Evolutionary conservation across 176 grass and related monocot species (phyloP).

Genomic region (Eleusine indica): DNA sequence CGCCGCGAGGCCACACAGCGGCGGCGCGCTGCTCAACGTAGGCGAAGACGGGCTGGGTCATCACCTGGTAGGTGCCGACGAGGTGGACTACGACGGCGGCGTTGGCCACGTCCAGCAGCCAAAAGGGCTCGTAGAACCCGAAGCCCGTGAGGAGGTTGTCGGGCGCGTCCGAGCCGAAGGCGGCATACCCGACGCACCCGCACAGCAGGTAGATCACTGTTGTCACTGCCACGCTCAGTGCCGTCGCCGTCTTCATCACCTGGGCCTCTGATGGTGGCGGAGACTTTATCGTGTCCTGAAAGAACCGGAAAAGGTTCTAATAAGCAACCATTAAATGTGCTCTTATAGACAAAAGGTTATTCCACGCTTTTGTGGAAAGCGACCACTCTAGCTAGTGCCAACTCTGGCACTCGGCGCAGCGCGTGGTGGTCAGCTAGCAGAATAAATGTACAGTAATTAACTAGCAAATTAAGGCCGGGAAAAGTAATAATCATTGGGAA

Average conservation of each 20-base stretch:
- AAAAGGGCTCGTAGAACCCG: conserved; percentile 86
- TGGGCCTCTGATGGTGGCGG: conserved; percentile 65
- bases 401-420: too few species aligned
- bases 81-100: conserved; percentile 73
- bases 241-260: conserved; percentile 76
- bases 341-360: too few species aligned
- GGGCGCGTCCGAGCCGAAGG: conserved; percentile 58
- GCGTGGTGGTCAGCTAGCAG: too few species aligned
- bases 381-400: too few species aligned
- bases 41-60: conserved; percentile 68
- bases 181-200: conserved; percentile 74
- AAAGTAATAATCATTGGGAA: not conserved
- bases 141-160: conserved; percentile 80
- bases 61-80: conserved; percentile 71
- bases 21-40: conserved; percentile 58
- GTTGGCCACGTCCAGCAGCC: conserved; percentile 77
- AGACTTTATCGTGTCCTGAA: conserved; percentile 63
- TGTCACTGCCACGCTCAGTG: conserved; percentile 54
- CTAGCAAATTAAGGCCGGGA: too few species aligned
- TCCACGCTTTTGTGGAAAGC: too few species aligned
- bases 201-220: conserved; percentile 74
- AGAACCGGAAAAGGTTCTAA: too few species aligned
- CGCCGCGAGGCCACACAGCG: conserved; percentile 46
- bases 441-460: too few species aligned
- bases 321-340: too few species aligned